phyloP scores from a whole-genome alignment of 257 asterid genomes.

The Nicotiana undulata region DNA sequence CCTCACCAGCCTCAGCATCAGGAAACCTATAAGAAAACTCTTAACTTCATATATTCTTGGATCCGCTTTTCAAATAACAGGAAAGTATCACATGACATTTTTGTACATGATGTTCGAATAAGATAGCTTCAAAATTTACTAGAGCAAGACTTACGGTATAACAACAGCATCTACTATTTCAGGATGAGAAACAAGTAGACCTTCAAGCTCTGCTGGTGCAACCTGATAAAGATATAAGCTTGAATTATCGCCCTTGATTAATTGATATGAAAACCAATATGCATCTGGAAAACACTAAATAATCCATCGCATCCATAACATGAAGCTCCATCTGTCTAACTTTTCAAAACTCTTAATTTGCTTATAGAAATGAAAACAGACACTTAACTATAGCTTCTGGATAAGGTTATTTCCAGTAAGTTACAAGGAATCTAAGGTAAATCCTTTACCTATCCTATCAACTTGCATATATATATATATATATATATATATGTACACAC shows the following conservation, averaged over 20 bases:
- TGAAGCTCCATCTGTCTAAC: not conserved
- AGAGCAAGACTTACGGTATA: conserved; percentile 56
- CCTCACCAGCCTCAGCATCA: conserved; percentile 98
- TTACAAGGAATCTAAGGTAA: not conserved
- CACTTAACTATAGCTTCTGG: not conserved
- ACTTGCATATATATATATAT: too few species aligned
- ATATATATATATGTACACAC: too few species aligned
- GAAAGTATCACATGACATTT: not conserved
- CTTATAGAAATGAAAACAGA: not conserved
- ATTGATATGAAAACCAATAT: not conserved
- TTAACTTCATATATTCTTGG: not conserved
- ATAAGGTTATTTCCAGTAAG: not conserved
- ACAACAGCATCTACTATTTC: conserved; percentile 93
- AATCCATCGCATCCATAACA: not conserved
- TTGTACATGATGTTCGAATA: not conserved
- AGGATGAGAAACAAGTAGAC: conserved; percentile 83
- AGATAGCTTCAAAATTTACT: not conserved
- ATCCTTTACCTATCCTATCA: not conserved
- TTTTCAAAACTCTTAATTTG: not conserved
- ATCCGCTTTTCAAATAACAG: not conserved
- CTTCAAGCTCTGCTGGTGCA: conserved; percentile 99
- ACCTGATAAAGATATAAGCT: conserved; percentile 38
- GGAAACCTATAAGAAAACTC: conserved; percentile 48
- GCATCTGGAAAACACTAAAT: not conserved
- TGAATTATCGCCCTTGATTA: not conserved